phyloP scores from a whole-genome alignment of 768 basidiomycete genomes.

The Tylopilus felleus region DNA sequence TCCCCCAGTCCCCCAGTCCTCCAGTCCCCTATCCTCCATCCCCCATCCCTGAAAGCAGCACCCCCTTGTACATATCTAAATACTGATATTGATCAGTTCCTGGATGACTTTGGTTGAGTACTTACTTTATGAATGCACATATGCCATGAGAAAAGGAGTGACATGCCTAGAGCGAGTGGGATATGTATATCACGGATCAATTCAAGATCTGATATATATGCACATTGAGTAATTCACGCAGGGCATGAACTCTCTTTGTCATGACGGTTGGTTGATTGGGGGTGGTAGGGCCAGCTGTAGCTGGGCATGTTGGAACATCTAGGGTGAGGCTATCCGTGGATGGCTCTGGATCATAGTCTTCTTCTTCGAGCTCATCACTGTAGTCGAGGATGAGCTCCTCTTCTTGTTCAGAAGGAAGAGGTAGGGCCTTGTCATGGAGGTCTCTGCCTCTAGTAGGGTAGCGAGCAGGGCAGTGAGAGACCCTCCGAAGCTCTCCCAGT shows the following conservation, averaged over 20 bases:
- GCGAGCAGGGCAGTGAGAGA: conserved; percentile 31
- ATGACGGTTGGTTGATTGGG: conserved; percentile 36
- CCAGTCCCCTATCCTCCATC: too few species aligned
- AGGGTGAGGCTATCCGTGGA: conserved; percentile 25
- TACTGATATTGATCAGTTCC: too few species aligned
- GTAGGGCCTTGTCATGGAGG: conserved; percentile 31
- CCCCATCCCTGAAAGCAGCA: too few species aligned
- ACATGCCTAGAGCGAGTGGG: conserved; percentile 70
- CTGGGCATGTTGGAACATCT: conserved; percentile 9
- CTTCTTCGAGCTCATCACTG: conserved; percentile 23
- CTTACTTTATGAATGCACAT: too few species aligned
- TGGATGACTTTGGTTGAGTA: too few species aligned
- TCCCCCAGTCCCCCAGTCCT: too few species aligned
- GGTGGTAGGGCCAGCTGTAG: conserved; percentile 9
- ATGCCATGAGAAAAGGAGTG: conserved; percentile 1
- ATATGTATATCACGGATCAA: conserved; percentile 76
- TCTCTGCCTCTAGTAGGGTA: conserved; percentile 28
- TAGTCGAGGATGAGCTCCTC: conserved; percentile 20
- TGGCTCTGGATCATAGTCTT: conserved; percentile 25
- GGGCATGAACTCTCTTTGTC: conserved; percentile 73
- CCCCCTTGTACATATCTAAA: too few species aligned
- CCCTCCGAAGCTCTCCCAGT: conserved; percentile 31
- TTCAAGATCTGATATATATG: conserved; percentile 80
- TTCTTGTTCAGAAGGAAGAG: conserved; percentile 28
- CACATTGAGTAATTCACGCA: conserved; percentile 76